These are phyloP conservation scores for Torulaspora maleeae DNA, from an alignment of 805 yeast species.

Conservation along the genomic window DNA sequence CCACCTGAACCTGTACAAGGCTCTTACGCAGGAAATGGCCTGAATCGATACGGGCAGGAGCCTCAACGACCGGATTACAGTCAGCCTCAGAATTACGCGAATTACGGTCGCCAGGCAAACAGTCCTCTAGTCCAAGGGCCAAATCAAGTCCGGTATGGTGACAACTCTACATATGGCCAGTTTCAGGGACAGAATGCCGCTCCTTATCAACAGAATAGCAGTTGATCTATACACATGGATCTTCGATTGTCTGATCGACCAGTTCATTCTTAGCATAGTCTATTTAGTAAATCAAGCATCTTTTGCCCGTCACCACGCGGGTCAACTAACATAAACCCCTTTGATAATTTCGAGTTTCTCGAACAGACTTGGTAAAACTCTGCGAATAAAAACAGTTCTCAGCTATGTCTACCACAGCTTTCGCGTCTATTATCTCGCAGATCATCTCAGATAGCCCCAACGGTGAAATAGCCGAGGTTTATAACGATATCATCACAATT, in stretches of 20 bases:
- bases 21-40: neutral
- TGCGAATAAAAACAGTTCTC: no score
- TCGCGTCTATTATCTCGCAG: conserved; percentile 26
- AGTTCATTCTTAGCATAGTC: neutral
- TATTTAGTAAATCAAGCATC: neutral
- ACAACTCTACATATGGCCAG: neutral
- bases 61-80: conserved; percentile 1
- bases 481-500: conserved; percentile 41
- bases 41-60: neutral
- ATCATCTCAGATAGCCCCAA: conserved; percentile 34
- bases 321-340: neutral
- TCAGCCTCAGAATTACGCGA: neutral
- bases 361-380: neutral
- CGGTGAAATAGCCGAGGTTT: conserved; percentile 35
- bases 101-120: neutral
- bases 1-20: neutral
- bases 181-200: neutral
- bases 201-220: neutral
- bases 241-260: no score
- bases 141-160: neutral
- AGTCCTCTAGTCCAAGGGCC: neutral
- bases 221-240: neutral
- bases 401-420: conserved; percentile 20
- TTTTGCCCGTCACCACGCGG: neutral
- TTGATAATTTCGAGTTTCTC: neutral